Base-by-base conservation (phyloP, 2,329 filamentous ascomycete genomes). In the Huntiella bhutanensis region DNA sequence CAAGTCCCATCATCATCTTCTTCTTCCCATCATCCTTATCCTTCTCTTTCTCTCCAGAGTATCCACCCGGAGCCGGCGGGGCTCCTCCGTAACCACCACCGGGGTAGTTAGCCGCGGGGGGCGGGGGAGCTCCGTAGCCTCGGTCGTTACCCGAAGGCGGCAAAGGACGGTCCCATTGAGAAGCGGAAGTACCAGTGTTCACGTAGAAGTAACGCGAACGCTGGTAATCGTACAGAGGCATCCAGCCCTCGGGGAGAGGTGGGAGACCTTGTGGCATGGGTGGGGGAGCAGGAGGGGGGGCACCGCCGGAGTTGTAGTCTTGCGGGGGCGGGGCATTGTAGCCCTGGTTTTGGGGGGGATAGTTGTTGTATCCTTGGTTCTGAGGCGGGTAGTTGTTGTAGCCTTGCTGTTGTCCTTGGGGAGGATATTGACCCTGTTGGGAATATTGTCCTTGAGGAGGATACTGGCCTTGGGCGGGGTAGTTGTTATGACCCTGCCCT, bases 181-280 rank as follows among this genome's bases (percentile, higher is more conserved):
- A 70, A 49, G 67, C 69, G 15, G 75, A 73, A 10, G 73, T 73
- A 41, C 70, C 64, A 48, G 73, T 62, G 57, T 81, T 75, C 48
- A 75, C 65, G 55, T 77, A 82, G 61, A 73, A 81, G 63, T 73
- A 80, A 47, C 73, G 71, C 55, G 77, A 71, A 50, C 67, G 63
- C 49, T 64, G 65, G 48, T 72, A 68, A 52, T 82, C 77, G 60
- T 70, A 82, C 58, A 78, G 70, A 17, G 74, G 64, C 22, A 64
- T 61, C 77, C 77, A 82, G 53, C 77, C 77, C 43, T 65, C 55
- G 17, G 77, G 67, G 52, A 79, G 62, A 50, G 70, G 63, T 17
- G 76, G 69, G 53, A 62, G 62, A 43, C 41, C 35, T 7, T 50
- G 49, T 37, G 53, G 49, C 34, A 54, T 52, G 4, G 55, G 54